Percentiles rank a stretch among this genome's conserved stretches.
These are phyloP conservation scores for Aspergillus ibericus DNA, from an alignment of 2,329 filamentous ascomycete species.

Conservation along the genomic window DNA sequence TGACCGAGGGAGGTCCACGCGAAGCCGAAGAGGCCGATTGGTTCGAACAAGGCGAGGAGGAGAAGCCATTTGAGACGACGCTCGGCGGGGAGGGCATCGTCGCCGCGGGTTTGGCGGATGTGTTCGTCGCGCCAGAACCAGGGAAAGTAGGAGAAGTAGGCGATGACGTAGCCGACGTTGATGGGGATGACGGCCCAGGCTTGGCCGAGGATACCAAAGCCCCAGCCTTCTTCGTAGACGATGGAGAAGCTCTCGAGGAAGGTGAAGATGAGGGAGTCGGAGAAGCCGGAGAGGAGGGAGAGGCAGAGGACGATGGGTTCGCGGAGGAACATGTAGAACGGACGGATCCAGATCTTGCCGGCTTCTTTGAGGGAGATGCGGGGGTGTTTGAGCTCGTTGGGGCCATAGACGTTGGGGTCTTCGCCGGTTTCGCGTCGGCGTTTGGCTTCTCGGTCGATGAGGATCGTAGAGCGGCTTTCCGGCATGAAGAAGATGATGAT, in stretches of 20 bases:
- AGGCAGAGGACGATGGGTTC: constrained; percentile 71
- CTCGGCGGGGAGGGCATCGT: constrained; percentile 59
- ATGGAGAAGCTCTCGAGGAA: constrained; percentile 59
- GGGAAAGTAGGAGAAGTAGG: constrained; percentile 57
- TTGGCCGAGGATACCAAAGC: constrained; percentile 57
- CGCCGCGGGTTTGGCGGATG: constrained; percentile 44
- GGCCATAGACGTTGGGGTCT: constrained; percentile 65
- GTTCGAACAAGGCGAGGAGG: constrained; percentile 60
- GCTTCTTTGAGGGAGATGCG: constrained; percentile 48
- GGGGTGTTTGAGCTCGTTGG: constrained; percentile 47
- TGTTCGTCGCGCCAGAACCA: constrained; percentile 46
- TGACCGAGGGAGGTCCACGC: constrained; percentile 66
- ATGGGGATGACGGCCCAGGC: constrained; percentile 67
- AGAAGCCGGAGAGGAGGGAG: constrained; percentile 69
- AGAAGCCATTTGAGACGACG: constrained; percentile 66
- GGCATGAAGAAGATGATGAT: constrained; percentile 51
- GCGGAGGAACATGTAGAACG: constrained; percentile 69
- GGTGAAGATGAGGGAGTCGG: constrained; percentile 68
- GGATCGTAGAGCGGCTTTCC: constrained; percentile 57
- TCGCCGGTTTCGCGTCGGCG: constrained; percentile 51
- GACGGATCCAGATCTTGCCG: constrained; percentile 56
- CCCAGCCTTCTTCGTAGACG: constrained; percentile 59
- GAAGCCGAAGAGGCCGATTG: constrained; percentile 68
- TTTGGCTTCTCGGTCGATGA: constrained; percentile 60
- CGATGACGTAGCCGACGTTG: constrained; percentile 64